A percentile compares a stretch with the other conserved stretches of the same genome.
These are phyloP conservation scores for Incumbomyces delicatus DNA, from an alignment of 2,329 filamentous ascomycete genomes.

Conservation along the genomic window DNA sequence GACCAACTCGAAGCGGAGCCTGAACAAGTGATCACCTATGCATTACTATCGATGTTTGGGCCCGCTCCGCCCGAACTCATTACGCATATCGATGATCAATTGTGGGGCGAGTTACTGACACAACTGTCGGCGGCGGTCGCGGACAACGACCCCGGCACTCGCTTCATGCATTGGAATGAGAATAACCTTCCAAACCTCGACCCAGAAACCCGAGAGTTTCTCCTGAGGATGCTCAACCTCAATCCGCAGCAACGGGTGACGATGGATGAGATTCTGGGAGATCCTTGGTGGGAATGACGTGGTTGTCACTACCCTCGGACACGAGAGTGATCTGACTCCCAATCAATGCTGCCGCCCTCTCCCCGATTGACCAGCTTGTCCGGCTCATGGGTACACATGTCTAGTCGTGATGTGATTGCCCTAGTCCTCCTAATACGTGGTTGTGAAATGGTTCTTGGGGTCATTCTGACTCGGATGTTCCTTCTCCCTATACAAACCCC, in stretches of 20 bases:
- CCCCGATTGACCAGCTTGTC: too few relatives aligned
- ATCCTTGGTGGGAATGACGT: conserved; percentile 14
- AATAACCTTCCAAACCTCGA: conserved; percentile 24
- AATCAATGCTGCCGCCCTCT: too few relatives aligned
- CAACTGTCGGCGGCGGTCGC: not conserved
- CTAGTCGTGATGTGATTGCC: too few relatives aligned
- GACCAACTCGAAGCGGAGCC: conserved; percentile 20
- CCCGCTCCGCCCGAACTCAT: conserved; percentile 22
- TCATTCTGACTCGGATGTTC: too few relatives aligned
- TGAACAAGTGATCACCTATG: conserved; percentile 22
- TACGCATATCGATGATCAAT: conserved; percentile 23
- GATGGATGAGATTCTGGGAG: conserved; percentile 14
- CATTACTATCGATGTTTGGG: conserved; percentile 22
- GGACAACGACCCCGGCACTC: conserved; percentile 7
- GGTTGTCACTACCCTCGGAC: too few relatives aligned
- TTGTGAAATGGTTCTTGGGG: too few relatives aligned
- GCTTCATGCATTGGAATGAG: conserved; percentile 23
- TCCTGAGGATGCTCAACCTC: too few relatives aligned
- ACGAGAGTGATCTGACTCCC: too few relatives aligned
- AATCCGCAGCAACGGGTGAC: conserved; percentile 17
- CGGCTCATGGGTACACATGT: too few relatives aligned
- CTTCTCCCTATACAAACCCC: too few relatives aligned
- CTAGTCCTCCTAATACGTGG: too few relatives aligned
- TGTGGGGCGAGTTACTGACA: conserved; percentile 11
- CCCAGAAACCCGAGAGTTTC: conserved; percentile 9